Percentiles rank a stretch among this genome's conserved stretches.
phyloP scores from a whole-genome alignment of 345 rosid genomes.

The Gossypium sturtianum region DNA sequence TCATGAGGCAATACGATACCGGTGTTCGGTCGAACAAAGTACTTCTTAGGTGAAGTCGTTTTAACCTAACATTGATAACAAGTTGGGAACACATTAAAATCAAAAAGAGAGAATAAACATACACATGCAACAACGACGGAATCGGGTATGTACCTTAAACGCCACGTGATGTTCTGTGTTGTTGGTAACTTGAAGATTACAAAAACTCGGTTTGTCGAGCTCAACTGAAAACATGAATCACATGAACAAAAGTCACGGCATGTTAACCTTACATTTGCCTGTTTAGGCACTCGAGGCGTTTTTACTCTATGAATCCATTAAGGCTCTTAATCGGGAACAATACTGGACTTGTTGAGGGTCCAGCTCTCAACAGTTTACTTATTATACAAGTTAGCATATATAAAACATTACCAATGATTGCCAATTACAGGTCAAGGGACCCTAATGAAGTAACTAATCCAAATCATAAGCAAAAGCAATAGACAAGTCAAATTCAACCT shows the following conservation, averaged over 20 bases:
- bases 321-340: too few relatives aligned
- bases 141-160: conserved; percentile 49
- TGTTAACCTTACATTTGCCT: not conserved
- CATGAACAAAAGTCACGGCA: conserved; percentile 12
- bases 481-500: not conserved
- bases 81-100: not conserved
- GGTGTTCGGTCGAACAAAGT: conserved; percentile 93
- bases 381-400: not conserved
- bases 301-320: too few relatives aligned
- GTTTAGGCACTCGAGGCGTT: too few relatives aligned
- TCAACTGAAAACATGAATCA: conserved; percentile 46
- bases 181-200: conserved; percentile 70
- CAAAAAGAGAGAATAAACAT: not conserved
- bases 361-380: too few relatives aligned
- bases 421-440: not conserved
- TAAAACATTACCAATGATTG: not conserved
- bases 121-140: not conserved
- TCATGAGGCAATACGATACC: conserved; percentile 82
- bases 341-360: too few relatives aligned
- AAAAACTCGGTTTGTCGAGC: conserved; percentile 57
- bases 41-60: conserved; percentile 96
- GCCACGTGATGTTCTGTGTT: conserved; percentile 74
- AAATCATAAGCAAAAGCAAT: not conserved
- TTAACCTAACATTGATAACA: conserved; percentile 53
- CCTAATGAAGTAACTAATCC: not conserved